Base-by-base conservation (phyloP, 148 eudicot species). In the Rhododendron ovatum region DNA sequence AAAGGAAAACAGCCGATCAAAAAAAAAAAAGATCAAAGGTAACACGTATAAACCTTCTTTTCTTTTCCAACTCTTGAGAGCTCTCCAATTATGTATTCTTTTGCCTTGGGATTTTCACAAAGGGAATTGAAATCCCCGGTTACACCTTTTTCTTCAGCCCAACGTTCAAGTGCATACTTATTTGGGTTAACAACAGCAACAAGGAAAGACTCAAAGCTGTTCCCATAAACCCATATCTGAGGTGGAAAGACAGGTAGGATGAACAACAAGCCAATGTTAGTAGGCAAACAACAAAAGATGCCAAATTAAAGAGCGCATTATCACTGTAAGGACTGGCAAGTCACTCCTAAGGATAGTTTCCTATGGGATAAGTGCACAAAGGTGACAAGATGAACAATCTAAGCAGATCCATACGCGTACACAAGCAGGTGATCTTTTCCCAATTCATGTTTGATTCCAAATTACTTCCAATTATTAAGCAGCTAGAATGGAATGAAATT, bases 201-300 rank as follows among this genome's bases (percentile, higher is more conserved):
- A 15, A 95, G 95, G 85, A 88, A 95, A 48, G 94, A 94, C 85
- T 94, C 95, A 83, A 95, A 94, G 89, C 96, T 95, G 88, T 89
- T 95, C 83, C 98, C 98, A 30, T 94, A 95, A 13, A 94, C 89
- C 98, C 98, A 95, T 90, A 95, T 88, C 96, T 94, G 89, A 69
- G 82, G 86, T 82, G 35, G 55, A 79, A 82, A 24, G 35, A 33
- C 26, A 57, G 20, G 4, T 17, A 28, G 33, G 65, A 71, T 71
- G 51, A 80, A 69, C 43, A 20, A 83, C 17, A 61, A 69, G 41
- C 55, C 8, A 24, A 50, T 74, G 20, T 84, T 63, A 53, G 83
- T 7, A 33, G 65, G 43, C 83, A 81, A 47, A 7, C 50, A n/a
- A 30, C 65, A 51, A 15, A 53, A 81, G 22, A 10, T 43, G 51